Conservation (phyloP, 2,329 filamentous ascomycete genomes). For the Monosporascus sp. region DNA sequence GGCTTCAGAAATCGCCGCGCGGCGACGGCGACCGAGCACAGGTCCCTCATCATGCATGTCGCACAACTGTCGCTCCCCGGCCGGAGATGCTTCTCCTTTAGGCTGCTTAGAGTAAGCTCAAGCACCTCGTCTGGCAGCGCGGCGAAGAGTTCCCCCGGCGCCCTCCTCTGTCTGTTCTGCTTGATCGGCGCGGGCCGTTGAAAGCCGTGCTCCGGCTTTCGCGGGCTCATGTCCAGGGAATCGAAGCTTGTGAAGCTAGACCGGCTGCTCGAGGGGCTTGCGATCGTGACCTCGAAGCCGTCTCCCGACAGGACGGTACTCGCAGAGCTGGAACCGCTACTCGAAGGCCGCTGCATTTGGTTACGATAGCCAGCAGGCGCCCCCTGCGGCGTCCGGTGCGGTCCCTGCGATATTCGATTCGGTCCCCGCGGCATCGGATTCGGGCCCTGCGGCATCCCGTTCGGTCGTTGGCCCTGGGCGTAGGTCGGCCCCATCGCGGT, state of each 20-base stretch:
- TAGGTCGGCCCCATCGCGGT: constrained; percentile 10
- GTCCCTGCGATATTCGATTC: neutral
- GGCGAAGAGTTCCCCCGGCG: constrained; percentile 49
- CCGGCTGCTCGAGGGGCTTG: constrained; percentile 29
- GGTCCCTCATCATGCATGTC: constrained; percentile 61
- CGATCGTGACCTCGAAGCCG: constrained; percentile 24
- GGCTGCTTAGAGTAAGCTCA: constrained; percentile 47
- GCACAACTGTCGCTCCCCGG: constrained; percentile 48
- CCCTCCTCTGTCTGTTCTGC: constrained; percentile 27
- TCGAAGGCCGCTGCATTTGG: constrained; percentile 24
- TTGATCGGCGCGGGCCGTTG: constrained; percentile 31
- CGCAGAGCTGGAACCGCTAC: constrained; percentile 17
- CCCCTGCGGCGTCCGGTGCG: neutral
- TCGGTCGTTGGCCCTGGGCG: constrained; percentile 13
- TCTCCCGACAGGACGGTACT: constrained; percentile 22
- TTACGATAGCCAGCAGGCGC: constrained; percentile 22
- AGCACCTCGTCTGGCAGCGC: constrained; percentile 55
- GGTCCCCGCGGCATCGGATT: neutral
- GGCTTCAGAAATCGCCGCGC: constrained; percentile 48
- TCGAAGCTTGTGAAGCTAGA: constrained; percentile 38
- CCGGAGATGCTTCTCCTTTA: constrained; percentile 47
- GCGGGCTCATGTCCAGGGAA: constrained; percentile 30
- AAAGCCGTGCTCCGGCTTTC: constrained; percentile 24
- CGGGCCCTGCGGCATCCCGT: constrained; percentile 3
- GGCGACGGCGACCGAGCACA: constrained; percentile 44